Percentiles rank a stretch among this genome's conserved stretches.
These are phyloP conservation scores for Mrakia hoshinonis DNA, from an alignment of 768 basidiomycete genomes.

Conservation along the genomic window DNA sequence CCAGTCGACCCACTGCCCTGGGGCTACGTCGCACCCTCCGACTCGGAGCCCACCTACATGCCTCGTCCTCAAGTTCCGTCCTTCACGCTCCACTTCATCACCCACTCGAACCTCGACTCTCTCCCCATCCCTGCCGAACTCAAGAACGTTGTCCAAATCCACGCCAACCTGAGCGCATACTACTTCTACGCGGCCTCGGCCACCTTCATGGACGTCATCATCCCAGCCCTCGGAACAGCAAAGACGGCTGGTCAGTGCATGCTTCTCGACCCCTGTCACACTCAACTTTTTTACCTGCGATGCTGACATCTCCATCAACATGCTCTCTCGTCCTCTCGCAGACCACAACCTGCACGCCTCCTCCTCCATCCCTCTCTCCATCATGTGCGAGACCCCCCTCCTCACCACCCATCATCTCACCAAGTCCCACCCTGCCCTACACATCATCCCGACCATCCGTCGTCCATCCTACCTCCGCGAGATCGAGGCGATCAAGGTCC, in stretches of 20 bases:
- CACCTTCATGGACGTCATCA: constrained; percentile 43
- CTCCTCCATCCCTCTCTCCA: constrained; percentile 44
- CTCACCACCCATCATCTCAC: constrained; percentile 44
- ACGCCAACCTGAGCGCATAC: constrained; percentile 40
- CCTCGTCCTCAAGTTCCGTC: constrained; percentile 16
- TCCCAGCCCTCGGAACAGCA: constrained; percentile 41
- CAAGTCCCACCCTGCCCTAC: constrained; percentile 40
- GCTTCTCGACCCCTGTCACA: background rate
- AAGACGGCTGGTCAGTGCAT: background rate
- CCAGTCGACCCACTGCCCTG: constrained; percentile 9
- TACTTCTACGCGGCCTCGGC: constrained; percentile 42
- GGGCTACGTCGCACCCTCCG: constrained; percentile 14
- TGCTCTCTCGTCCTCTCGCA: background rate
- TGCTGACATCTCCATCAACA: background rate
- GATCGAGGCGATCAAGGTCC: constrained; percentile 42
- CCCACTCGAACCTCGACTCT: background rate
- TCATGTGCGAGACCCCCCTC: constrained; percentile 44
- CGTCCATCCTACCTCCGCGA: constrained; percentile 45
- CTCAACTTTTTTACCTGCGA: background rate
- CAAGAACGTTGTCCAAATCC: constrained; percentile 42
- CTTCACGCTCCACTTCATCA: constrained; percentile 20
- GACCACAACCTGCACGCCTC: constrained; percentile 43
- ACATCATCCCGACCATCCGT: constrained; percentile 36
- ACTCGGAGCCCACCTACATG: background rate
- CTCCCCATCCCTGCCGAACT: constrained; percentile 40